A percentile compares a stretch with the other conserved stretches of the same genome.
Evolutionary conservation across 768 basidiomycete genomes (phyloP).

Genomic region (Amanita exitialis): DNA sequence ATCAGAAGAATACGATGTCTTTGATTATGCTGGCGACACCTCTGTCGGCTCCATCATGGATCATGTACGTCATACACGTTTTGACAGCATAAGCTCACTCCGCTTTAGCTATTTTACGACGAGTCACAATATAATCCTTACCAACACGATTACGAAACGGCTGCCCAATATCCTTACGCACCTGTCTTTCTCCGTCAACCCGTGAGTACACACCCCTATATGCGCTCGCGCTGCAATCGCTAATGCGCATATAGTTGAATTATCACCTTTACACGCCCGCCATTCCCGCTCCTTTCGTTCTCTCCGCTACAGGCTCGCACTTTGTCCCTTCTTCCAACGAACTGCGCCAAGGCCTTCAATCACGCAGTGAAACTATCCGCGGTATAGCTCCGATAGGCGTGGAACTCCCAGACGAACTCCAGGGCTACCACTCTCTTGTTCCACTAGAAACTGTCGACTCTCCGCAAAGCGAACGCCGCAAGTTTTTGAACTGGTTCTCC

Average conservation of each 20-base stretch:
- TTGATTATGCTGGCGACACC: slow-evolving; percentile 5
- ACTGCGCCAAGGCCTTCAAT: slow-evolving; percentile 34
- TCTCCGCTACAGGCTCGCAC: slow-evolving; percentile 39
- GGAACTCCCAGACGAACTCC: slow-evolving; percentile 75
- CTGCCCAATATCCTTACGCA: slow-evolving; percentile 1
- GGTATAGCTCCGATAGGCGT: slow-evolving; percentile 35
- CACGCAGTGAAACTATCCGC: slow-evolving; percentile 60
- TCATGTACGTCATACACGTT: slow-evolving; percentile 13
- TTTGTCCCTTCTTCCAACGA: slow-evolving; percentile 51
- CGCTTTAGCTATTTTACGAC: slow-evolving; percentile 3
- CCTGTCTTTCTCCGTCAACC: slow-evolving; percentile 8
- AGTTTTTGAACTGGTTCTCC: slow-evolving; percentile 78
- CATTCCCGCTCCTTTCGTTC: slow-evolving; percentile 43
- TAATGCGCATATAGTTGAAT: slow-evolving; percentile 48
- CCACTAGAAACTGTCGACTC: slow-evolving; percentile 53
- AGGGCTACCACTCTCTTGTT: slow-evolving; percentile 82
- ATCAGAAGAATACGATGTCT: too few relatives aligned
- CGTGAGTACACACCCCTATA: neutral
- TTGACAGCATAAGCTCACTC: neutral
- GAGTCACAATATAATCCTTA: slow-evolving; percentile 8
- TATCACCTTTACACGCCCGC: slow-evolving; percentile 86
- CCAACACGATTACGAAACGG: slow-evolving; percentile 3
- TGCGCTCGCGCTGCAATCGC: neutral
- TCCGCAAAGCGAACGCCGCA: slow-evolving; percentile 46
- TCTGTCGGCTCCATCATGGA: slow-evolving; percentile 15